Conservation (phyloP, 352 stramenopile species). For the Phytopythium delawarense region DNA sequence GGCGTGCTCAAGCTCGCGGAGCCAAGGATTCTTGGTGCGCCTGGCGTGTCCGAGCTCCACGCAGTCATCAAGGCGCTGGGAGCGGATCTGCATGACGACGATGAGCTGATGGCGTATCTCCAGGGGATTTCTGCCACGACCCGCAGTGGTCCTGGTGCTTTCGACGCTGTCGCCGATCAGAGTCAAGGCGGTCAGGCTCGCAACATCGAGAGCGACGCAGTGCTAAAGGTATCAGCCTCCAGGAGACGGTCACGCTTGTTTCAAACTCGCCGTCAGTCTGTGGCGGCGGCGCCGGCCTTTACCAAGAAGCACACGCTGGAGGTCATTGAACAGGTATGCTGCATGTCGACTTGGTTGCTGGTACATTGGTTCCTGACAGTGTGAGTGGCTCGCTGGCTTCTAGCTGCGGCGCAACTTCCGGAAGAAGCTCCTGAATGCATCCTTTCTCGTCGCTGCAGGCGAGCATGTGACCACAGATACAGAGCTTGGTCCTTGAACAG, state of each 20-base stretch:
- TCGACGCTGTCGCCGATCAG: neutral
- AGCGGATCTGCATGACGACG: constrained; percentile 48
- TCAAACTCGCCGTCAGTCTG: neutral
- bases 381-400: neutral
- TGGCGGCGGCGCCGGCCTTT: neutral
- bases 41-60: constrained; percentile 34
- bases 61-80: constrained; percentile 36
- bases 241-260: neutral
- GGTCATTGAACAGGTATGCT: neutral
- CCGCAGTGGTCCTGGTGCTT: neutral
- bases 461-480: neutral
- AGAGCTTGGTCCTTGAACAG: no score
- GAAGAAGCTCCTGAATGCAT: neutral
- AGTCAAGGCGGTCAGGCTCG: neutral
- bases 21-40: constrained; percentile 22
- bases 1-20: constrained; percentile 42
- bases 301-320: constrained; percentile 2
- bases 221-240: neutral
- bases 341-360: neutral
- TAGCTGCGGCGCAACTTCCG: constrained; percentile 6
- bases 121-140: constrained; percentile 7
- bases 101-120: constrained; percentile 37
- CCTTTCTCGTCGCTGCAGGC: constrained; percentile 8
- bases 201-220: neutral
- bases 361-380: neutral